These are phyloP conservation scores for Aspergillus nanangensis DNA, from an alignment of 495 filamentous ascomycete genomes.

Conservation along the genomic window DNA sequence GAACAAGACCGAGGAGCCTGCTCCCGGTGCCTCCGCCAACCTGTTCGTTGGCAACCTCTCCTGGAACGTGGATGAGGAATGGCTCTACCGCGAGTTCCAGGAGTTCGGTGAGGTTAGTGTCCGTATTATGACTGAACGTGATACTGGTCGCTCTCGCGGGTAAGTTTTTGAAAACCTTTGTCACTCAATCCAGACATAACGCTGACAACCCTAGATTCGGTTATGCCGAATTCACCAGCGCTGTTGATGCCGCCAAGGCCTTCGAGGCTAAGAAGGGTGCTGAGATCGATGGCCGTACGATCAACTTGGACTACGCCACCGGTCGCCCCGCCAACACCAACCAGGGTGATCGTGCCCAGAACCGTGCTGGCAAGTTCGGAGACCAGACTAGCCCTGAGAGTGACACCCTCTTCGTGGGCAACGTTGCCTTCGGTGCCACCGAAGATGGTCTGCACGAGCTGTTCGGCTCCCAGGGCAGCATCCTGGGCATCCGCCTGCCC, in stretches of 20 bases:
- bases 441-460: slow-evolving; percentile 70
- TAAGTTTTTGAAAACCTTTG: slow-evolving; percentile 36
- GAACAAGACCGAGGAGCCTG: slow-evolving; percentile 68
- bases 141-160: slow-evolving; percentile 82
- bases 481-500: slow-evolving; percentile 80
- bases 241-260: slow-evolving; percentile 69
- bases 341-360: slow-evolving; percentile 54
- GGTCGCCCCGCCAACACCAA: slow-evolving; percentile 53
- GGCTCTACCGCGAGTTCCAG: slow-evolving; percentile 82
- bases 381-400: slow-evolving; percentile 72
- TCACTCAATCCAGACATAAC: neutral
- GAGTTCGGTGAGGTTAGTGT: slow-evolving; percentile 73
- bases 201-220: slow-evolving; percentile 61
- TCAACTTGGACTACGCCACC: slow-evolving; percentile 87
- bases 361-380: slow-evolving; percentile 72
- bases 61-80: slow-evolving; percentile 92
- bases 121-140: slow-evolving; percentile 80
- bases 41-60: slow-evolving; percentile 93
- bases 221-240: slow-evolving; percentile 83
- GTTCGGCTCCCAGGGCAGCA: slow-evolving; percentile 66
- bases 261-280: slow-evolving; percentile 73
- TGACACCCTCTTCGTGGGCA: slow-evolving; percentile 91
- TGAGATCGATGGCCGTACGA: slow-evolving; percentile 75
- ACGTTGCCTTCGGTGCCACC: slow-evolving; percentile 79
- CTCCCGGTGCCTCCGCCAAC: slow-evolving; percentile 60